phyloP scores from a whole-genome alignment of 1,139 yeast species.

The Saccharomyces hybrid region DNA sequence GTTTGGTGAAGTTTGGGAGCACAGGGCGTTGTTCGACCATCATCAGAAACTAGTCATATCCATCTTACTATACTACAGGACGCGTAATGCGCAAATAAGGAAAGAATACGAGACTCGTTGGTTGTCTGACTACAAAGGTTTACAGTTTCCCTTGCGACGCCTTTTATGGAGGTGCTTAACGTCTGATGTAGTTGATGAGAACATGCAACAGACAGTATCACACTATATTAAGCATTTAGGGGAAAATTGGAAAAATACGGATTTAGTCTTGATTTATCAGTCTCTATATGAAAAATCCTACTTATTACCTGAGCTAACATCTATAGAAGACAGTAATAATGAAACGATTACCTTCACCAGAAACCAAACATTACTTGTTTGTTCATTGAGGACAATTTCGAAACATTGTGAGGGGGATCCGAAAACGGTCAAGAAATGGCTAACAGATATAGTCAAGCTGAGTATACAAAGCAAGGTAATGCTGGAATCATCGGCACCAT shows the following conservation, averaged over 20 bases:
- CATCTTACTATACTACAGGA: conserved; percentile 20
- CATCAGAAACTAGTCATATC: conserved; percentile 15
- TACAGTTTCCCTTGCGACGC: conserved; percentile 21
- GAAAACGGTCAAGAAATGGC: conserved; percentile 9
- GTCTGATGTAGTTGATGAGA: not conserved
- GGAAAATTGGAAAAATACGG: not conserved
- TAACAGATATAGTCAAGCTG: conserved; percentile 19
- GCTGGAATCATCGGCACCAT: conserved; percentile 6
- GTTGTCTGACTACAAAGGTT: conserved; percentile 14
- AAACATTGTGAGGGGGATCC: conserved; percentile 6
- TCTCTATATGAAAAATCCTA: conserved; percentile 12
- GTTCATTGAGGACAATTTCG: conserved; percentile 7
- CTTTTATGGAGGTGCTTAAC: conserved; percentile 22
- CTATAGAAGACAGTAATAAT: not conserved
- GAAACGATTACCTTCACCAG: conserved; percentile 1
- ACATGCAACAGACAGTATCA: not conserved
- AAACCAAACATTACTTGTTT: conserved; percentile 11
- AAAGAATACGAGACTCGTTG: conserved; percentile 13
- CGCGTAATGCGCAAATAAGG: conserved; percentile 10
- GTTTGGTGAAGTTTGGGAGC: conserved; percentile 13
- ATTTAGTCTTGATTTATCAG: conserved; percentile 14
- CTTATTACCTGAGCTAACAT: conserved; percentile 4
- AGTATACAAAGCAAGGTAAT: conserved; percentile 22
- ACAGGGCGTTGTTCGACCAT: conserved; percentile 14
- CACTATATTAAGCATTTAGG: not conserved